Evolutionary conservation across 2,329 filamentous ascomycete species (phyloP), one percentile per base, ranked within the genome.

Genomic region (Claviceps sp.): DNA sequence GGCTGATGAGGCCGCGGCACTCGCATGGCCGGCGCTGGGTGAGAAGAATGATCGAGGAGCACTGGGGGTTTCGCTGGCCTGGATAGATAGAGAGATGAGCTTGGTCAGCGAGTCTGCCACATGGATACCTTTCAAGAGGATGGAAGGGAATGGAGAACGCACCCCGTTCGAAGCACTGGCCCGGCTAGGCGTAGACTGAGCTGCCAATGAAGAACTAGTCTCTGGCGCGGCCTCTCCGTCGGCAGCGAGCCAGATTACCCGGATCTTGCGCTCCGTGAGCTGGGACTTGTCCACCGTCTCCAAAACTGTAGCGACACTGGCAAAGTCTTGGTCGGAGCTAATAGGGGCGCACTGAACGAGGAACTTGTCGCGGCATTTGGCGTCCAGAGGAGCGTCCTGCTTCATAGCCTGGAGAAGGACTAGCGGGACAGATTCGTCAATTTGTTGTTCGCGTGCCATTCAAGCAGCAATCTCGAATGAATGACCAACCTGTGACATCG

Each of bases 391-490:
- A 52, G 91, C 91, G 63, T 97, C 90, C 64, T 89, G 82, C 76
- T 95, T 96, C 93, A 98, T 96, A 24, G 91, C 89, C 73, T 98
- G 93, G 43, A 98, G 82, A 40, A 97, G 83, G 54, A 98, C 93
- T 94, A 34, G 30, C 56, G 46, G 42, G 44, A 43, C 26, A 26
- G 36, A 14, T 40, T 54, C 22, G 58, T 62, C 51, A 61, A 58
- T 20, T 20, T 9, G 11, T 20, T 5, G 20, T 30, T 54, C 52
- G 49, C 50, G 43, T 24, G 9, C 4, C 5, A 16, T 9, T 20
- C 22, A n/a, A 24, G 20, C 30, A 22, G 9, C 20, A 18, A 16
- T 34, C 4, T 26, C 18, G 18, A 34, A 38, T 34, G 11, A 26
- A 24, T 3, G 20, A 20, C 46, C 30, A 44, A 95, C 90, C 90